Evolutionary conservation across 2,329 filamentous ascomycete genomes (phyloP).

Genomic region (Alternaria brassicicola): DNA sequence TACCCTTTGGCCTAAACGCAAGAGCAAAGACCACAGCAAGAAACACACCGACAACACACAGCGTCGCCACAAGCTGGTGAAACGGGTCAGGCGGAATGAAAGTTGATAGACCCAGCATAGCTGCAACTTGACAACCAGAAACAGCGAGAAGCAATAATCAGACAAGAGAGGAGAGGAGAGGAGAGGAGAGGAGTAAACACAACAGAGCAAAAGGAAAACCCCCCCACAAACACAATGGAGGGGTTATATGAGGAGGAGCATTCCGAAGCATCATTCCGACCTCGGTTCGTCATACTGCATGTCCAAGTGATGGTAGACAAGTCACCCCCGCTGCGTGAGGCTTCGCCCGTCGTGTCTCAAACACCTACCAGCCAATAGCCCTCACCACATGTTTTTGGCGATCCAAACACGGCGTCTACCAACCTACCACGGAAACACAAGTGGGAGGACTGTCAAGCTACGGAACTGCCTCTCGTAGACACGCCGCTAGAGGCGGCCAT

Average conservation of each 20-base stretch:
- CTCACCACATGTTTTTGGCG: conserved; percentile 40
- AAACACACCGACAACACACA: conserved; percentile 41
- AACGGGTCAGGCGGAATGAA: conserved; percentile 43
- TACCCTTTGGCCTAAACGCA: conserved; percentile 34
- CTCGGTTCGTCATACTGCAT: conserved; percentile 45
- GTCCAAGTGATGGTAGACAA: conserved; percentile 41
- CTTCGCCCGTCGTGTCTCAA: conserved; percentile 16
- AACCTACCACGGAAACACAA: conserved; percentile 22
- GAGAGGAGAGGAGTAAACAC: neutral
- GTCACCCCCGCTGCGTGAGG: conserved; percentile 25
- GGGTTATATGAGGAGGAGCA: conserved; percentile 36
- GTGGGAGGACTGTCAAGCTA: conserved; percentile 10
- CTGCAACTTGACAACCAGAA: conserved; percentile 17
- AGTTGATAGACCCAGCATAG: conserved; percentile 39
- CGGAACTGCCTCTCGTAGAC: conserved; percentile 18
- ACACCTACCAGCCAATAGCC: conserved; percentile 40
- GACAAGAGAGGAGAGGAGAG: conserved; percentile 17
- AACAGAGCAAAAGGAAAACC: conserved; percentile 19
- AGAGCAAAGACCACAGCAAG: conserved; percentile 39
- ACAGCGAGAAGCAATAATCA: conserved; percentile 9
- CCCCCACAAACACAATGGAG: conserved; percentile 16
- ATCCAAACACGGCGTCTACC: conserved; percentile 26
- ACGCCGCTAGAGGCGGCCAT: conserved; percentile 41
- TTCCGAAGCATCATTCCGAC: conserved; percentile 40
- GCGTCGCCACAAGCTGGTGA: conserved; percentile 36